Conservation (phyloP, 75 land plant species). For the Gnetum montanum region DNA sequence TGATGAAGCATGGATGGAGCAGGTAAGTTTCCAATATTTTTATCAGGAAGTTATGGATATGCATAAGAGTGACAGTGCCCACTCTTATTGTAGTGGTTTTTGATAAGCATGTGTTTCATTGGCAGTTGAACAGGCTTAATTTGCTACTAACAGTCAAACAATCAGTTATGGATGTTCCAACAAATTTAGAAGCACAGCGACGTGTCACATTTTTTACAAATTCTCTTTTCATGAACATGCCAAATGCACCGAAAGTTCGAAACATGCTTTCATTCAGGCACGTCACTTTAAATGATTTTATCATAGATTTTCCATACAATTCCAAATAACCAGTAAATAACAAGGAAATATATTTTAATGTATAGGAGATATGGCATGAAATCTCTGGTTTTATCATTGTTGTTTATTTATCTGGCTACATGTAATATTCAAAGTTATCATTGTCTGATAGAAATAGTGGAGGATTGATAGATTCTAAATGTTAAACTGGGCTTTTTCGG, state of each 20-base stretch:
- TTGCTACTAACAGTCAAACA: constrained; percentile 76
- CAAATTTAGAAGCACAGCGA: constrained; percentile 87
- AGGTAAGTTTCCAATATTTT: constrained; percentile 21
- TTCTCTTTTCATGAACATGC: constrained; percentile 96
- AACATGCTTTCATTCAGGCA: constrained; percentile 96
- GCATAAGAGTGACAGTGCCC: neutral
- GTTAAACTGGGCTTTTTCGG: too few species aligned
- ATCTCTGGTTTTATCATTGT: too few species aligned
- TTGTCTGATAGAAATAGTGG: too few species aligned
- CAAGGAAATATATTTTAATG: too few species aligned
- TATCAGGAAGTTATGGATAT: neutral
- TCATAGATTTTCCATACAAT: too few species aligned
- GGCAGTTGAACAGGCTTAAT: constrained; percentile 77
- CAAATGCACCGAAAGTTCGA: constrained; percentile 88
- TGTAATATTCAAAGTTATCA: too few species aligned
- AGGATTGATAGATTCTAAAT: too few species aligned
- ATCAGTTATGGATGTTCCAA: constrained; percentile 85
- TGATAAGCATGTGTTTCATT: neutral
- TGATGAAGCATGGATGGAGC: constrained; percentile 33
- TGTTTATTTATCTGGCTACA: neutral
- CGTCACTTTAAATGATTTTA: too few species aligned
- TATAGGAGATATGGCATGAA: too few species aligned
- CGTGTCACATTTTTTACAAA: constrained; percentile 89
- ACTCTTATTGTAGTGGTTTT: neutral
- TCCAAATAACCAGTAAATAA: too few species aligned